phyloP scores from a whole-genome alignment of 345 rosid species.

The Euphorbia tirucalli region DNA sequence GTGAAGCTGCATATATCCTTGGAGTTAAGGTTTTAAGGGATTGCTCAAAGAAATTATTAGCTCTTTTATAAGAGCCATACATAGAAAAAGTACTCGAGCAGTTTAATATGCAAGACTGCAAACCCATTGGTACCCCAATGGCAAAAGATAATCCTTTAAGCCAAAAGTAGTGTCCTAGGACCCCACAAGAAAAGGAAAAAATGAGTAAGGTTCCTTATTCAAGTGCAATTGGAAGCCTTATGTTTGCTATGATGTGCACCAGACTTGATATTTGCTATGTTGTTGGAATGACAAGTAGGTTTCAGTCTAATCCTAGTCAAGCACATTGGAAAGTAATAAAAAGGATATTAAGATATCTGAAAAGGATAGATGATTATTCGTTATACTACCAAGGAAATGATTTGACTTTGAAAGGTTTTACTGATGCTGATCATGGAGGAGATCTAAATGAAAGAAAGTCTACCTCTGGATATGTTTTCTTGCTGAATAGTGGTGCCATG shows the following conservation, averaged over 20 bases:
- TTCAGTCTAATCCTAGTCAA: not conserved
- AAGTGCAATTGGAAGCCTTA: not conserved
- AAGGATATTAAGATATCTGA: not conserved
- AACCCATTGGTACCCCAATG: not conserved
- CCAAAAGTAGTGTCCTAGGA: not conserved
- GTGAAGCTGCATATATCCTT: not conserved
- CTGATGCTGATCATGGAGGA: not conserved
- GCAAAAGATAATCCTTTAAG: not conserved
- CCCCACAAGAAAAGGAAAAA: not conserved
- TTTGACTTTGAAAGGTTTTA: not conserved
- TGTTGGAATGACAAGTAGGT: not conserved
- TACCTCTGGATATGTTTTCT: not conserved
- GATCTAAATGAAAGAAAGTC: not conserved
- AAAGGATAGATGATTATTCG: not conserved
- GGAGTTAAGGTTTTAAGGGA: not conserved
- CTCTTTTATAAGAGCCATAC: constrained; percentile 6
- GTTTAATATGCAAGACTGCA: not conserved
- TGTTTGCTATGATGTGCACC: not conserved
- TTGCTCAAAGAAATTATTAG: not conserved
- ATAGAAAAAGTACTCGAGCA: constrained; percentile 2
- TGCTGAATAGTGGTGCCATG: not conserved
- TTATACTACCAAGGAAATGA: not conserved
- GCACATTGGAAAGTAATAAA: not conserved
- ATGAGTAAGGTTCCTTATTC: too few relatives aligned
- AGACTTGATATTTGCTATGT: not conserved